Evolutionary conservation across 2,329 filamentous ascomycete species (phyloP).

Genomic region (Penicillium concentricum): DNA sequence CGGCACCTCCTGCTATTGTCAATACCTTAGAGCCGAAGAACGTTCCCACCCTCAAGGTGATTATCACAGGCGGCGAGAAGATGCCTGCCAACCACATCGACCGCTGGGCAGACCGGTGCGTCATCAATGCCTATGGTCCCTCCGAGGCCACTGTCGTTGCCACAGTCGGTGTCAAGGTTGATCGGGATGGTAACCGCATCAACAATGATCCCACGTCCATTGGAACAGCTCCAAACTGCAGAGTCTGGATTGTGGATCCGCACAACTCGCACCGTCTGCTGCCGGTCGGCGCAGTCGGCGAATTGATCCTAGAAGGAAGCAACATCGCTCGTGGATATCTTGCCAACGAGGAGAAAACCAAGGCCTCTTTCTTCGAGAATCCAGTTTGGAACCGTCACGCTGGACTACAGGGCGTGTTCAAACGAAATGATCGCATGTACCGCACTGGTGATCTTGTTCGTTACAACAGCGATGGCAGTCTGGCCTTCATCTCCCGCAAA

Average conservation of each 20-base stretch:
- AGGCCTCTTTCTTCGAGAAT: conserved; percentile 34
- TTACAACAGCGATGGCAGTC: conserved; percentile 35
- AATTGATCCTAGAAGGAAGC: conserved; percentile 49
- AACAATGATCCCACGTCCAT: conserved; percentile 34
- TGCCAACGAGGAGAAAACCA: conserved; percentile 36
- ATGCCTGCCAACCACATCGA: conserved; percentile 43
- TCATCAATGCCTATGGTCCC: conserved; percentile 48
- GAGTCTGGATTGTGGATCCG: conserved; percentile 43
- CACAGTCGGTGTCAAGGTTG: conserved; percentile 33
- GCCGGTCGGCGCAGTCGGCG: conserved; percentile 48
- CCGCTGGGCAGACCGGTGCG: conserved; percentile 45
- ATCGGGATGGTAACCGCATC: conserved; percentile 29
- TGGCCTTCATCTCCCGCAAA: conserved; percentile 36
- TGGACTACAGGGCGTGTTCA: conserved; percentile 22
- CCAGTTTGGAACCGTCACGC: conserved; percentile 32
- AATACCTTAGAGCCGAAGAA: conserved; percentile 45
- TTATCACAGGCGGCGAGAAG: conserved; percentile 49
- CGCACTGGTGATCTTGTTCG: conserved; percentile 40
- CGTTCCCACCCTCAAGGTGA: conserved; percentile 45
- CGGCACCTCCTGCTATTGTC: conserved; percentile 61
- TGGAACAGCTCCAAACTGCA: conserved; percentile 35
- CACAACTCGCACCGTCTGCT: conserved; percentile 38
- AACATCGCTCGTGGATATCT: conserved; percentile 49
- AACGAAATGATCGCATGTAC: conserved; percentile 34
- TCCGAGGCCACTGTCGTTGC: conserved; percentile 43